Evolutionary conservation across 495 filamentous ascomycete genomes (phyloP), one percentile per base, ranked within the genome.

Genomic region (Penicillium longicatenatum): DNA sequence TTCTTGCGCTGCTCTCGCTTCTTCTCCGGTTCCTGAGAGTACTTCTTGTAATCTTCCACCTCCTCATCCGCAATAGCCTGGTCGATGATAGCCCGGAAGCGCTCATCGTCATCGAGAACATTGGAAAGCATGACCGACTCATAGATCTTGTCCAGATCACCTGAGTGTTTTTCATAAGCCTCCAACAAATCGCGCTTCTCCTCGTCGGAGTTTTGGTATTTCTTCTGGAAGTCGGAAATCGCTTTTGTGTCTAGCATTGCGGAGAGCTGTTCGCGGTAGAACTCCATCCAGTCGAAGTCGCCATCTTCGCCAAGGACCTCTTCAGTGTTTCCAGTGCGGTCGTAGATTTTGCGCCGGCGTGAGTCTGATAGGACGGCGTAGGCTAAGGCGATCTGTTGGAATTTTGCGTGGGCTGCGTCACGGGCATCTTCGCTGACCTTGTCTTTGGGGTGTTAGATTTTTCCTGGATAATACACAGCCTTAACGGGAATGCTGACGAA

Each of bases 311-410:
- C 82, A 50, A 93, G 74, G 17, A 84, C 86, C 62, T 96, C 93
- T 3, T 86, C 83, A 1, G 93, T 98, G 49, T 84, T 90, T 54
- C 94, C 94, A 0, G 93, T 97, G 55, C 79, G 77, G 69, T 98
- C 93, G 73, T 97, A 98, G 56, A 91, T 86, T 49, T 82, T 83
- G 50, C 93, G 88, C 31, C 93, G 84, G 4, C 78, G 75, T 10
- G 84, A 75, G 56, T 96, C 90, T 24, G 91, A 97, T 45, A 98
- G 85, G 46, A 98, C 87, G 17, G 90, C 92, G 66, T 98, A 96
- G 43, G 95, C 93, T 59, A 97, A 93, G 10, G 93, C 94, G 62
- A 98, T 86, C 51, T 86, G 77, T 68, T 98, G 94, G 78, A 98
- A 98, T 35, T 82, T 86, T 49, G 76, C 68, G 60, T 94, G 85